A percentile compares a stretch with the other conserved stretches of the same genome.
Conservation (phyloP, 768 basidiomycete species). For the Gloeopeniophorella convolvens region DNA sequence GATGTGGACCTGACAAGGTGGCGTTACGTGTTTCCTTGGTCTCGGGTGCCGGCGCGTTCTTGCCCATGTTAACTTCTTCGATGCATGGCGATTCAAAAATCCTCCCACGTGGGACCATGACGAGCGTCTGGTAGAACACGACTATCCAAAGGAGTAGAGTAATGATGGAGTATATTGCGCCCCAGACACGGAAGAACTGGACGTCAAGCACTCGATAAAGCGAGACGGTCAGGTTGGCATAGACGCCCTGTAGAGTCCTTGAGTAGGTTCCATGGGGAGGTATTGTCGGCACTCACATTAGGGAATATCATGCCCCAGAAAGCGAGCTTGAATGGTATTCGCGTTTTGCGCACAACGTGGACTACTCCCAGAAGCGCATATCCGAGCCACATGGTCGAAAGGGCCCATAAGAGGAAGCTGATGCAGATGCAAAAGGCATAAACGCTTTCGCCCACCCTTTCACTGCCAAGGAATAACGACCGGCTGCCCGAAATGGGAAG, state of each 20-base stretch:
- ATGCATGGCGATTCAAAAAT: constrained; percentile 41
- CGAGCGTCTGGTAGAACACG: constrained; percentile 39
- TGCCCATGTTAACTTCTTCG: constrained; percentile 31
- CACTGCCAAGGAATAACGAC: constrained; percentile 32
- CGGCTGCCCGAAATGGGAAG: constrained; percentile 31
- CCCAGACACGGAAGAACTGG: constrained; percentile 48
- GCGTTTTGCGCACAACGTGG: constrained; percentile 34
- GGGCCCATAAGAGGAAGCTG: constrained; percentile 52
- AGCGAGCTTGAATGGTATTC: constrained; percentile 46
- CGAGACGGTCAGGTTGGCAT: constrained; percentile 55
- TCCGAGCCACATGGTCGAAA: constrained; percentile 58
- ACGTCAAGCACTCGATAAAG: constrained; percentile 47
- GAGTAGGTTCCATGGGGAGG: background rate
- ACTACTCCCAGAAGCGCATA: constrained; percentile 47
- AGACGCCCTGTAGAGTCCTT: constrained; percentile 53
- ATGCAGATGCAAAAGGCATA: constrained; percentile 41
- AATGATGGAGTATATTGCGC: constrained; percentile 44
- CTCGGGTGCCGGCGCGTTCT: too few species aligned
- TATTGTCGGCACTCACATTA: constrained; percentile 38
- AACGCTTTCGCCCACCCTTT: constrained; percentile 34
- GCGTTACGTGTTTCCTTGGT: too few species aligned
- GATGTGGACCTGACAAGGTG: too few species aligned
- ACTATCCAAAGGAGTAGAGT: constrained; percentile 49
- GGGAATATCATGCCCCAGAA: constrained; percentile 72
- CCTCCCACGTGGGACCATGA: constrained; percentile 28